phyloP scores from a whole-genome alignment of 2,329 filamentous ascomycete genomes.

The Grosmannia huntii region DNA sequence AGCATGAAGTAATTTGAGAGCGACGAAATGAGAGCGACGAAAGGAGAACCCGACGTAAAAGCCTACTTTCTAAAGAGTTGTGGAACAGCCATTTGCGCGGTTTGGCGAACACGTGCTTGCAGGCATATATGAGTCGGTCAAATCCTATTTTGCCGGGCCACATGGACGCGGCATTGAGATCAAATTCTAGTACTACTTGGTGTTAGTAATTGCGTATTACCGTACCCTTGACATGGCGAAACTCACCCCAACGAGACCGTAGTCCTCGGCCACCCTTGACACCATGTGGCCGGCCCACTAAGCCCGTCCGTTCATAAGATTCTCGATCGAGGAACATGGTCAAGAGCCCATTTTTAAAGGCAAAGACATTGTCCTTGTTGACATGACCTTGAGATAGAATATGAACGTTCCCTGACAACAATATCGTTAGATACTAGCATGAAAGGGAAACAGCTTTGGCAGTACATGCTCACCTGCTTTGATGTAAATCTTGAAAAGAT shows the following conservation, averaged over 20 bases:
- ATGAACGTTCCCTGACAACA: conserved; percentile 51
- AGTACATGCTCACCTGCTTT: conserved; percentile 48
- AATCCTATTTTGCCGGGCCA: conserved; percentile 73
- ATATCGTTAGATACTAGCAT: neutral
- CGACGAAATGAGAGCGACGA: neutral
- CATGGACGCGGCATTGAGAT: conserved; percentile 66
- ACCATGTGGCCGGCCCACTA: conserved; percentile 58
- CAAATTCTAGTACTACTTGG: conserved; percentile 56
- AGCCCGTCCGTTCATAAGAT: conserved; percentile 68
- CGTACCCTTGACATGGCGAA: neutral
- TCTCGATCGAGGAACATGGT: conserved; percentile 69
- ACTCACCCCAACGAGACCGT: conserved; percentile 62
- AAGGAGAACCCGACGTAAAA: neutral
- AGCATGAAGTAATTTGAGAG: conserved; percentile 8
- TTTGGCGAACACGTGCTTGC: conserved; percentile 58
- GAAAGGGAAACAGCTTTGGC: neutral
- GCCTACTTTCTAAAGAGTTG: conserved; percentile 38
- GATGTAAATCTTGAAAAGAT: conserved; percentile 76
- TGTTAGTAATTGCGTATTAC: neutral
- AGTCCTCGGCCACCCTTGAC: conserved; percentile 42
- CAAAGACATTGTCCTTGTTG: conserved; percentile 60
- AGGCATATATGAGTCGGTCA: conserved; percentile 64
- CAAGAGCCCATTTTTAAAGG: conserved; percentile 56
- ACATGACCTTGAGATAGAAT: conserved; percentile 72
- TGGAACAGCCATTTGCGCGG: conserved; percentile 68